These are phyloP conservation scores for Litsea cubeba DNA, from an alignment of 164 flowering plant species.

Conservation along the genomic window DNA sequence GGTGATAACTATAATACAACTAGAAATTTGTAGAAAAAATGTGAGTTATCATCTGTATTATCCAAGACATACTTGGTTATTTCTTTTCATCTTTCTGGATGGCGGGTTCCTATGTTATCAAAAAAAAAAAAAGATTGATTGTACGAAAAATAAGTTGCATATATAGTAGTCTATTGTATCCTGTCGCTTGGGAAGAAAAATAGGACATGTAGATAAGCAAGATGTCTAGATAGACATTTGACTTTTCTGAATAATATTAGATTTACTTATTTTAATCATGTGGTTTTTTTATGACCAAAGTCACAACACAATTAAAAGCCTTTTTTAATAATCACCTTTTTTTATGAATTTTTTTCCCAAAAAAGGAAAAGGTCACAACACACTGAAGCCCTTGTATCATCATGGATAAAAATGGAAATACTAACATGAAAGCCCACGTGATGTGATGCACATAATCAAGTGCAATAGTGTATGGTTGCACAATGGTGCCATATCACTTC, in stretches of 20 bases:
- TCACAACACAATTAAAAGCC: no score
- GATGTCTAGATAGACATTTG: neutral
- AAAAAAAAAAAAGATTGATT: neutral
- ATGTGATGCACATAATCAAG: neutral
- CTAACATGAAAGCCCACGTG: neutral
- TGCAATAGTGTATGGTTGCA: no score
- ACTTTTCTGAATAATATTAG: neutral
- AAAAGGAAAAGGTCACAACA: neutral
- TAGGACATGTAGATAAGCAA: neutral
- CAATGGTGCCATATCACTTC: no score
- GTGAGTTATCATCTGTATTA: no score
- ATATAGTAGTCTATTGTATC: neutral
- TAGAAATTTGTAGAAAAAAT: neutral
- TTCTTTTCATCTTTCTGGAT: neutral
- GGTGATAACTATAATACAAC: neutral
- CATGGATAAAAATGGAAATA: neutral
- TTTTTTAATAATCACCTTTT: no score
- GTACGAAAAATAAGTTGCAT: neutral
- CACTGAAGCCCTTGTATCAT: neutral
- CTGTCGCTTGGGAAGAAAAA: neutral
- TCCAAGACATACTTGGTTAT: no score
- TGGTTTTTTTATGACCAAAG: neutral
- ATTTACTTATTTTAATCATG: neutral
- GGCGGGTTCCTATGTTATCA: no score
- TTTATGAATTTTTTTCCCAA: no score